phyloP scores from a whole-genome alignment of 2,329 filamentous ascomycete genomes.

The Helotiales sp. region DNA sequence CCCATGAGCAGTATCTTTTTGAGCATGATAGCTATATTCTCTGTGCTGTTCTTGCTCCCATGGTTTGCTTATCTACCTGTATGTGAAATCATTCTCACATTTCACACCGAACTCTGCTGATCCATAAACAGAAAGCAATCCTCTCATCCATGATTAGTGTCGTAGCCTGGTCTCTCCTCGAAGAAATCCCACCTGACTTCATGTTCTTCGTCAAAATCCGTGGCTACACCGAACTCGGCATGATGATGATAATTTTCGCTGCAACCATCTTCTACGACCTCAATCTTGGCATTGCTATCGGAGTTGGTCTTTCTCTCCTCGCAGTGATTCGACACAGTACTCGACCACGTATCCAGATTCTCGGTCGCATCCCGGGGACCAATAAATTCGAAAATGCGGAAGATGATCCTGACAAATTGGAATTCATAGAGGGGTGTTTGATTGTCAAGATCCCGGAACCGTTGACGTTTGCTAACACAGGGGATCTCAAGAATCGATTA shows the following conservation, averaged over 20 bases:
- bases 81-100: constrained; percentile 41
- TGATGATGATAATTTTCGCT: constrained; percentile 89
- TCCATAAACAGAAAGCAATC: constrained; percentile 74
- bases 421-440: constrained; percentile 87
- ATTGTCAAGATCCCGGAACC: constrained; percentile 98
- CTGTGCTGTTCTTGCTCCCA: constrained; percentile 78
- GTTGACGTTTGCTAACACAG: constrained; percentile 94
- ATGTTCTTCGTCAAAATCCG: constrained; percentile 83
- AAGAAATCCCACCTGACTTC: constrained; percentile 92
- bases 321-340: constrained; percentile 90
- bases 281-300: constrained; percentile 88
- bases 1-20: constrained; percentile 92
- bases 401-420: constrained; percentile 68
- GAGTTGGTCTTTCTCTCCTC: constrained; percentile 86
- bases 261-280: constrained; percentile 95
- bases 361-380: constrained; percentile 84
- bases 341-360: constrained; percentile 90
- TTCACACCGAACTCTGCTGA: constrained; percentile 20
- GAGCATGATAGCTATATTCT: constrained; percentile 77
- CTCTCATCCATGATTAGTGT: constrained; percentile 93
- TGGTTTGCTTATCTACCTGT: constrained; percentile 97
- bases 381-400: constrained; percentile 85
- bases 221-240: constrained; percentile 79
- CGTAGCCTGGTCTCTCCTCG: constrained; percentile 90
- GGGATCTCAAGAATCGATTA: constrained; percentile 81